These are phyloP conservation scores for Voacanga thouarsii DNA, from an alignment of 257 asterid genomes.

Conservation along the genomic window DNA sequence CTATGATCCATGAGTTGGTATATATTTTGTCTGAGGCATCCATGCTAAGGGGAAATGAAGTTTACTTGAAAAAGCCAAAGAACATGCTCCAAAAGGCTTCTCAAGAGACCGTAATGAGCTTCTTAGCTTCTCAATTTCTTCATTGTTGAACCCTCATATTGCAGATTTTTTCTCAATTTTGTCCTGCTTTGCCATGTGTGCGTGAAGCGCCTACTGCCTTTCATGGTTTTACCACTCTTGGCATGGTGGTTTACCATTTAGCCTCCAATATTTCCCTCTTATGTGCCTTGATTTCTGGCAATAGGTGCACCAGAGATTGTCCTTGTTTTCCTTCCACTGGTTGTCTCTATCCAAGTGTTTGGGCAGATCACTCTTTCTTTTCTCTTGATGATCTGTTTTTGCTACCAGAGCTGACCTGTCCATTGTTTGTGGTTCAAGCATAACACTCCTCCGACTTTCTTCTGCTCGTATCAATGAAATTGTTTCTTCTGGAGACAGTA, in stretches of 20 bases:
- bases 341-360: background rate
- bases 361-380: background rate
- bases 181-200: background rate
- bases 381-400: background rate
- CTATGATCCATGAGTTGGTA: too few relatives aligned
- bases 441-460: background rate
- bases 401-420: background rate
- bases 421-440: background rate
- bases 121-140: background rate
- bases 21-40: background rate
- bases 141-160: background rate
- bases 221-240: too few relatives aligned
- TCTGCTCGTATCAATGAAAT: background rate
- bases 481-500: background rate
- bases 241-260: background rate
- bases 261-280: background rate
- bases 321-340: constrained; percentile 3
- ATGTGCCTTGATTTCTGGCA: constrained; percentile 4
- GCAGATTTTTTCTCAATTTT: background rate
- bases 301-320: constrained; percentile 4
- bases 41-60: background rate
- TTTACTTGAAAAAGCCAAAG: too few relatives aligned
- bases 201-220: too few relatives aligned
- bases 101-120: background rate
- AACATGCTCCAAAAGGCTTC: background rate